These are phyloP conservation scores for Inonotus obliquus DNA, from an alignment of 1,284 basidiomycete genomes.

Conservation along the genomic window DNA sequence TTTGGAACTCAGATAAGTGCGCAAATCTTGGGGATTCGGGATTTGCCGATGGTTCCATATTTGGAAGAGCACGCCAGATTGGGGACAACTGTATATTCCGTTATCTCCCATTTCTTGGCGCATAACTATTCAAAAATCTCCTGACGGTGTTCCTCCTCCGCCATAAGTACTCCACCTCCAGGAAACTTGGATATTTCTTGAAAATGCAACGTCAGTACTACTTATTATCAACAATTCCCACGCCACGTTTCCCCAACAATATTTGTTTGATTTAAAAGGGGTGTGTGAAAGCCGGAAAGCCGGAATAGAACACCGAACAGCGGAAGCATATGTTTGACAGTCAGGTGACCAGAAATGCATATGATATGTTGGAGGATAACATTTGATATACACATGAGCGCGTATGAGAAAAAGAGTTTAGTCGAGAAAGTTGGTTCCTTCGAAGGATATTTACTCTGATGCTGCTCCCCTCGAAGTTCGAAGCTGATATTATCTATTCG, in stretches of 20 bases:
- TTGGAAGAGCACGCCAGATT: neutral
- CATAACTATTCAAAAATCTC: neutral
- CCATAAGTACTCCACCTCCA: neutral
- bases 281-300: too few species aligned
- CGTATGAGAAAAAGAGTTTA: too few species aligned
- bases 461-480: too few species aligned
- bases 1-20: neutral
- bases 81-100: neutral
- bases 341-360: too few species aligned
- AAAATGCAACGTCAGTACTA: neutral
- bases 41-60: neutral
- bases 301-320: too few species aligned
- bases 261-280: too few species aligned
- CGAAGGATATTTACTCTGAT: too few species aligned
- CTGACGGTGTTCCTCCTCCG: neutral
- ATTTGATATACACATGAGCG: too few species aligned
- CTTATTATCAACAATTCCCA: neutral
- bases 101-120: neutral
- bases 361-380: too few species aligned
- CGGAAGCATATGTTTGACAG: neutral
- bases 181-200: neutral
- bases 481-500: too few species aligned
- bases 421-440: too few species aligned
- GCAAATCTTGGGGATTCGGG: constrained; percentile 5
- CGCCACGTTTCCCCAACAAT: neutral